phyloP scores from a whole-genome alignment of 2,329 filamentous ascomycete genomes.

The Penicillium brevicompactum region DNA sequence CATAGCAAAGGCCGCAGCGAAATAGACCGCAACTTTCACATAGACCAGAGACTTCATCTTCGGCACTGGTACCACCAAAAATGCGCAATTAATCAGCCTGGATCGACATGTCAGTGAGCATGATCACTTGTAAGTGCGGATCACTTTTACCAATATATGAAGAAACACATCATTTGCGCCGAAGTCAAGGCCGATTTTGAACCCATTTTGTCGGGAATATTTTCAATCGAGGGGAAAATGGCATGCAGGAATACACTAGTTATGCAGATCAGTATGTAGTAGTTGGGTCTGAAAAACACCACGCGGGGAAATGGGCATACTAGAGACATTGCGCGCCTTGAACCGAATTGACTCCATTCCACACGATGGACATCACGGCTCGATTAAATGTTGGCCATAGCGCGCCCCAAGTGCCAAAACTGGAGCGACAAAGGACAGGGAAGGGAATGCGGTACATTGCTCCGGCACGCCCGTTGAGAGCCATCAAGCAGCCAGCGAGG shows the following conservation, averaged over 20 bases:
- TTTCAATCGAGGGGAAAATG: slow-evolving; percentile 45
- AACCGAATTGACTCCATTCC: slow-evolving; percentile 47
- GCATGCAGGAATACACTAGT: slow-evolving; percentile 44
- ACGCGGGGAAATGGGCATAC: slow-evolving; percentile 8
- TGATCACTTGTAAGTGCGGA: too few species aligned
- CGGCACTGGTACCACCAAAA: slow-evolving; percentile 42
- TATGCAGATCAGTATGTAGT: neutral
- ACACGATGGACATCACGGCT: slow-evolving; percentile 50
- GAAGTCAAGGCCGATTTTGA: slow-evolving; percentile 44
- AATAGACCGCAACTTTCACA: slow-evolving; percentile 41
- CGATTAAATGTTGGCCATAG: slow-evolving; percentile 45
- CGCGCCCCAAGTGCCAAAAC: slow-evolving; percentile 50
- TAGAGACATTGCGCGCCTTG: slow-evolving; percentile 44
- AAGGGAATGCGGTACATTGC: slow-evolving; percentile 49
- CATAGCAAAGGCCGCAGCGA: slow-evolving; percentile 44
- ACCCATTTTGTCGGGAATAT: slow-evolving; percentile 45
- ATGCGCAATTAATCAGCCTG: slow-evolving; percentile 41
- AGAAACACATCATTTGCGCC: slow-evolving; percentile 47
- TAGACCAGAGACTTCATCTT: slow-evolving; percentile 41
- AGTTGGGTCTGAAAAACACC: neutral
- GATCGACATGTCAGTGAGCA: neutral
- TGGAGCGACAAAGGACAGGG: slow-evolving; percentile 45
- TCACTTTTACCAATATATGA: slow-evolving; percentile 39
- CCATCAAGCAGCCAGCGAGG: slow-evolving; percentile 37
- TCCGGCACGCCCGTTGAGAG: slow-evolving; percentile 47